These are phyloP conservation scores for Rachicladosporium sp. DNA, from an alignment of 2,329 filamentous ascomycete species.

Conservation along the genomic window DNA sequence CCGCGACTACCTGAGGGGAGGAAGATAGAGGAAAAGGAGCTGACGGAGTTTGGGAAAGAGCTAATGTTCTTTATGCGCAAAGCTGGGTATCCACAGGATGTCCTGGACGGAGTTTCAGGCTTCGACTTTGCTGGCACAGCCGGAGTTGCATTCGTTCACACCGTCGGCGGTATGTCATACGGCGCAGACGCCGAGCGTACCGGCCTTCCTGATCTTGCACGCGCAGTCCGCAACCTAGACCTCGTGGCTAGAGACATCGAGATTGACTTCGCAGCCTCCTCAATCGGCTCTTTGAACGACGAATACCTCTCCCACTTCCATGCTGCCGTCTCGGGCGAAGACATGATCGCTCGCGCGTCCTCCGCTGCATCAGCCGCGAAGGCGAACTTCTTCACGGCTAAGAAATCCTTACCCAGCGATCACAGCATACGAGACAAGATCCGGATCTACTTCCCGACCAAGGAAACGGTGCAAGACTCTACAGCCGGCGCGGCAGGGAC, in stretches of 20 bases:
- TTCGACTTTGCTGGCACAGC: conserved; percentile 73
- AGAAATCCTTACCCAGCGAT: conserved; percentile 9
- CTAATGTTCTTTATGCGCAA: conserved; percentile 58
- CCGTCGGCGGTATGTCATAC: conserved; percentile 40
- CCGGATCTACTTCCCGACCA: conserved; percentile 70
- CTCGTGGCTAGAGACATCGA: conserved; percentile 28
- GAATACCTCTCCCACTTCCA: conserved; percentile 52
- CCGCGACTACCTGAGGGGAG: conserved; percentile 40
- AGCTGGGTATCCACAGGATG: conserved; percentile 50
- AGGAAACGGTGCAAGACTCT: conserved; percentile 40
- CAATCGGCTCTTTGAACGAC: conserved; percentile 62
- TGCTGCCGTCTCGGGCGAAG: conserved; percentile 42
- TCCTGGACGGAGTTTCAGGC: conserved; percentile 55
- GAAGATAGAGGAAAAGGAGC: conserved; percentile 17
- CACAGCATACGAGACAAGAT: conserved; percentile 39
- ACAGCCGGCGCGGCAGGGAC: conserved; percentile 53
- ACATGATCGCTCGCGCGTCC: conserved; percentile 8
- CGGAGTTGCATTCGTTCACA: conserved; percentile 69
- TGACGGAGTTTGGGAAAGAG: conserved; percentile 54
- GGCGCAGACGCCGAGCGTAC: conserved; percentile 35
- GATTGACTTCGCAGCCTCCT: conserved; percentile 64
- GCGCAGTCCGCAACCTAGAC: conserved; percentile 51
- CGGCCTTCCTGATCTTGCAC: conserved; percentile 64
- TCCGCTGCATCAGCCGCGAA: conserved; percentile 7
- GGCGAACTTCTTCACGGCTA: conserved; percentile 7